phyloP scores from a whole-genome alignment of 2,329 filamentous ascomycete genomes.

The Penicillium fuscoglaucum region DNA sequence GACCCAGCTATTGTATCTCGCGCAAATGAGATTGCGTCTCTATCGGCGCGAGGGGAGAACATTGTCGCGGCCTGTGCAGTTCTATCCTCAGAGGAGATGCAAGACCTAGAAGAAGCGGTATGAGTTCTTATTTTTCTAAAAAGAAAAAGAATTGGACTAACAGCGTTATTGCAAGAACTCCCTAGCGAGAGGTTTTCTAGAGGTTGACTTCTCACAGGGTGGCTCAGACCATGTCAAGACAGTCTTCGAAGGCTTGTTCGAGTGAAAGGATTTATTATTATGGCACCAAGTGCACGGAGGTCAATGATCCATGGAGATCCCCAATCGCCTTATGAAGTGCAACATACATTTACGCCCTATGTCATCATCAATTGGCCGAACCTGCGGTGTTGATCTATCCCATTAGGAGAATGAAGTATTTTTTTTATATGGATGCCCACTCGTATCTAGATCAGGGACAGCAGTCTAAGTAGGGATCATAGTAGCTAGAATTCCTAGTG shows the following conservation, averaged over 20 bases:
- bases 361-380: constrained; percentile 6
- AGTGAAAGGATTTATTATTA: constrained; percentile 1
- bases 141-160: constrained; percentile 3
- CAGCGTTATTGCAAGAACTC: constrained; percentile 8
- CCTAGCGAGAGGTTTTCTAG: constrained; percentile 21
- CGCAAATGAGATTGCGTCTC: constrained; percentile 69
- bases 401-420: constrained; percentile 6
- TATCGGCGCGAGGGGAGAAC: constrained; percentile 72
- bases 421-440: too few relatives aligned
- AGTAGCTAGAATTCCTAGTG: not conserved
- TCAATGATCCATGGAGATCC: not conserved
- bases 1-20: constrained; percentile 69
- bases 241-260: constrained; percentile 17
- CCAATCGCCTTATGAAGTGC: not conserved
- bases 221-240: constrained; percentile 5
- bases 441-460: not conserved
- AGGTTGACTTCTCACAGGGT: constrained; percentile 15
- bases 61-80: constrained; percentile 70
- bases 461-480: not conserved
- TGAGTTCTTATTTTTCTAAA: constrained; percentile 18
- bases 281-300: not conserved
- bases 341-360: not conserved
- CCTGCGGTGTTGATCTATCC: constrained; percentile 7
- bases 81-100: constrained; percentile 63
- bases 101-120: constrained; percentile 68